Evolutionary conservation across 2,329 filamentous ascomycete genomes (phyloP), one percentile per base, ranked within the genome.

Genomic region (Ophiostoma ips): DNA sequence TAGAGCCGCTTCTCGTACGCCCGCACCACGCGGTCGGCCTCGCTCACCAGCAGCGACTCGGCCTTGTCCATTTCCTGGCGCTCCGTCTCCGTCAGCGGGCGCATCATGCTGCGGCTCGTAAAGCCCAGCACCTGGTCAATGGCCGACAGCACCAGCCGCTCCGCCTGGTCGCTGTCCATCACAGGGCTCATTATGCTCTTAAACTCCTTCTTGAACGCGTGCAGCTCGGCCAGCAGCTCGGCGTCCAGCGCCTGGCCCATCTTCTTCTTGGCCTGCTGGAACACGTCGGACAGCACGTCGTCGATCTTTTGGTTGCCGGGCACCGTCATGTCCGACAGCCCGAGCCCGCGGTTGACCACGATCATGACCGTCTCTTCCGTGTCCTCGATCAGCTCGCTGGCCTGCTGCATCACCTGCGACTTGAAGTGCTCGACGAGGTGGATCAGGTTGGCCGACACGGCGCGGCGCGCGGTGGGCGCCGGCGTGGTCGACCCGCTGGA

Each of bases 91-190:
- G 53, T 51, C 12, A 52, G 56, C 13, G 57, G 51, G 24, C 53
- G 58, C 54, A 64, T 59, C 34, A 61, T 59, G 53, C 68, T 73
- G 5, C 64, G 63, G 33, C 69, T 64, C 3, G 69, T 66, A 16
- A 75, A 64, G 3, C 71, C 72, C 7, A 75, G 61, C 2, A 71
- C 70, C 19, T 71, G 70, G 53, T 75, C 68, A 44, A 75, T 71
- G 12, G 72, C 71, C 2, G 71, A 74, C 31, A 75, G 58, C 0
- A 72, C 63, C 33, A 75, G 62, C 11, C 66, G 65, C 55, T 75
- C 70, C 12, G 71, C 67, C 52, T 65, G 66, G 24, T 62, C 63
- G 19, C 69, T 45, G 43, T 45, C 69, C 47, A 66, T 59, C 38
- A 65, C 67, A 0, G 56, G 60, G 38, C 64, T 64, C 41, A 75